These are phyloP conservation scores for Aspergillus sp. DNA, from an alignment of 2,329 filamentous ascomycete species.

Conservation along the genomic window DNA sequence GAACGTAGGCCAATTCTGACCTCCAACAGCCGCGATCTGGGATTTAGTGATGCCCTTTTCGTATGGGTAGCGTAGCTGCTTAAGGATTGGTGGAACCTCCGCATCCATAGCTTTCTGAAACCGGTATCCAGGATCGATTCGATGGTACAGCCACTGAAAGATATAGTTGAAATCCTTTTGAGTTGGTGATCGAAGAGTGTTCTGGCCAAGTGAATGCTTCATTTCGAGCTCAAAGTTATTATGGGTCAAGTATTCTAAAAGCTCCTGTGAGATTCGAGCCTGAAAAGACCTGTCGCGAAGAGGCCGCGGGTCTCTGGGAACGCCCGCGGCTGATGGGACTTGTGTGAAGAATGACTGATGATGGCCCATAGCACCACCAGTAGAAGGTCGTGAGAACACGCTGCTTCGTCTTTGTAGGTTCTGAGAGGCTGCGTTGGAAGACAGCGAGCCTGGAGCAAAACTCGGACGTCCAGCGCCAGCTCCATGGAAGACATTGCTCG, in stretches of 20 bases:
- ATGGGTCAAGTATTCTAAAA: constrained; percentile 86
- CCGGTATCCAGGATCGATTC: constrained; percentile 88
- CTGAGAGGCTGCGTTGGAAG: constrained; percentile 54
- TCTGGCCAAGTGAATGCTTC: constrained; percentile 89
- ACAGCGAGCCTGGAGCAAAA: constrained; percentile 61
- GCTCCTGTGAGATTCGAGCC: constrained; percentile 78
- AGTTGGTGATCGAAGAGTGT: constrained; percentile 88
- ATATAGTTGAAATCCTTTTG: constrained; percentile 98
- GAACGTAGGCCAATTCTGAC: constrained; percentile 96
- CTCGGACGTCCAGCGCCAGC: constrained; percentile 67
- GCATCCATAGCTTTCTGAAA: constrained; percentile 95
- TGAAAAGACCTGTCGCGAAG: constrained; percentile 80
- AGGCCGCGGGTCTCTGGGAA: constrained; percentile 82
- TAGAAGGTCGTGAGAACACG: constrained; percentile 73
- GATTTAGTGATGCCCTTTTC: constrained; percentile 96
- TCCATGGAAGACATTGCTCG: constrained; percentile 62
- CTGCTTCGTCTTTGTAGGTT: constrained; percentile 72
- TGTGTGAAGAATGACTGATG: constrained; percentile 97
- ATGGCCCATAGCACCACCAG: constrained; percentile 66
- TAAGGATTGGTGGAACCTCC: constrained; percentile 87
- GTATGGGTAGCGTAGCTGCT: constrained; percentile 91
- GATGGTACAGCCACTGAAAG: constrained; percentile 96
- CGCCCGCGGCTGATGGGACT: constrained; percentile 74
- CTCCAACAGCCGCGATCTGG: constrained; percentile 89
- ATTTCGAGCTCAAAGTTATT: constrained; percentile 98